phyloP scores from a whole-genome alignment of 768 basidiomycete species.

The Fistulinella prunicolor region DNA sequence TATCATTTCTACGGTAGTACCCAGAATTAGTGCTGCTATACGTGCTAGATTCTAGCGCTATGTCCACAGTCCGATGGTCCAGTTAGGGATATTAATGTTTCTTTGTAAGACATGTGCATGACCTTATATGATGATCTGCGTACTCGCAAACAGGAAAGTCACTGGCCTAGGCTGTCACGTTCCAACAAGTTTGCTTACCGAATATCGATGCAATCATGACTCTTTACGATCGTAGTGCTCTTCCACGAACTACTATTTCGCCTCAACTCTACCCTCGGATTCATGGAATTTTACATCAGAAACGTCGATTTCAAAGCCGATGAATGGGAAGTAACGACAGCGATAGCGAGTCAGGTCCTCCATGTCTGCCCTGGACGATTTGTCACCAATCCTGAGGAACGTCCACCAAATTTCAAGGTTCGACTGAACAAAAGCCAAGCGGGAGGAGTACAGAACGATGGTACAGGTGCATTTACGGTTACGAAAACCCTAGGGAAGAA shows the following conservation, averaged over 20 bases:
- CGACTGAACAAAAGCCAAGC: conserved; percentile 45
- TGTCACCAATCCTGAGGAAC: conserved; percentile 20
- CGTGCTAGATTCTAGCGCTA: no score
- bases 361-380: conserved; percentile 40
- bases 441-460: conserved; percentile 57
- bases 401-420: conserved; percentile 59
- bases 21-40: no score
- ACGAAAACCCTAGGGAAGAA: conserved; percentile 36
- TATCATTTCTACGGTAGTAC: no score
- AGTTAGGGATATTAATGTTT: no score
- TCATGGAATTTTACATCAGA: conserved; percentile 40
- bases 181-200: no score
- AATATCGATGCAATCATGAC: no score
- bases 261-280: background rate
- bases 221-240: no score
- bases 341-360: conserved; percentile 48
- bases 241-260: background rate
- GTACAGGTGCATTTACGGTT: conserved; percentile 39
- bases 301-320: conserved; percentile 39
- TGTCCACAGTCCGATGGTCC: no score
- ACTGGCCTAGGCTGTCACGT: no score
- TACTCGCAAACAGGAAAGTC: no score
- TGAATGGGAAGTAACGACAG: conserved; percentile 55
- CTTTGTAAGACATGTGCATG: no score
- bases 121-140: no score